Evolutionary conservation across 2,329 filamentous ascomycete genomes (phyloP).

Genomic region (Penicillium nordicum): DNA sequence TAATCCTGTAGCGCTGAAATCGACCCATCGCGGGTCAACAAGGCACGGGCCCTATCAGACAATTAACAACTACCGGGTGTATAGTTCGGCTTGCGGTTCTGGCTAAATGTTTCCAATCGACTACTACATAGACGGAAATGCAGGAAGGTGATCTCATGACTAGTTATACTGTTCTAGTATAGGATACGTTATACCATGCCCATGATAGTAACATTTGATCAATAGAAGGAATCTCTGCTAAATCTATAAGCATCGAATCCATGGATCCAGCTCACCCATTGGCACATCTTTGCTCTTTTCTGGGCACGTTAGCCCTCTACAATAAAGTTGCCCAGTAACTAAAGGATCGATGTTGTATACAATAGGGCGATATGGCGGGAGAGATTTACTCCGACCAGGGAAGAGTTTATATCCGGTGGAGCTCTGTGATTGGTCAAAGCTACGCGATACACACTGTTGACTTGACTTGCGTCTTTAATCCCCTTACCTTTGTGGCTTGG

Average conservation of each 20-base stretch:
- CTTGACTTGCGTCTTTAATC: not conserved
- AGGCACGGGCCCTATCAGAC: not conserved
- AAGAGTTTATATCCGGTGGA: constrained; percentile 17
- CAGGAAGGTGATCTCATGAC: not conserved
- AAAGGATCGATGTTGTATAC: not conserved
- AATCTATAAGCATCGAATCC: not conserved
- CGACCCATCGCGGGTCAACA: not conserved
- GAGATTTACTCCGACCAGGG: constrained; percentile 14
- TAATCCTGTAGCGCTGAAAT: constrained; percentile 4
- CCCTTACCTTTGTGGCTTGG: not conserved
- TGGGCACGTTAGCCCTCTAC: not conserved
- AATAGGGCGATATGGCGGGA: constrained; percentile 1
- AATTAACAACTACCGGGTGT: not conserved
- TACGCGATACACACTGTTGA: not conserved
- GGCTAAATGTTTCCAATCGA: not conserved
- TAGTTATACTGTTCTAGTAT: not conserved
- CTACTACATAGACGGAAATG: not conserved
- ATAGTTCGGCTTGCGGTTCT: not conserved
- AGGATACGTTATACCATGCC: not conserved
- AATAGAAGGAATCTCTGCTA: not conserved
- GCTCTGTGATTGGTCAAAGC: constrained; percentile 12
- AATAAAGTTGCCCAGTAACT: not conserved
- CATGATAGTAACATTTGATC: not conserved
- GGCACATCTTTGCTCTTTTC: too few relatives aligned
- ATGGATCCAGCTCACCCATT: not conserved